phyloP scores from a whole-genome alignment of 331 rosid species.

The Rhamnella rubrinervis region DNA sequence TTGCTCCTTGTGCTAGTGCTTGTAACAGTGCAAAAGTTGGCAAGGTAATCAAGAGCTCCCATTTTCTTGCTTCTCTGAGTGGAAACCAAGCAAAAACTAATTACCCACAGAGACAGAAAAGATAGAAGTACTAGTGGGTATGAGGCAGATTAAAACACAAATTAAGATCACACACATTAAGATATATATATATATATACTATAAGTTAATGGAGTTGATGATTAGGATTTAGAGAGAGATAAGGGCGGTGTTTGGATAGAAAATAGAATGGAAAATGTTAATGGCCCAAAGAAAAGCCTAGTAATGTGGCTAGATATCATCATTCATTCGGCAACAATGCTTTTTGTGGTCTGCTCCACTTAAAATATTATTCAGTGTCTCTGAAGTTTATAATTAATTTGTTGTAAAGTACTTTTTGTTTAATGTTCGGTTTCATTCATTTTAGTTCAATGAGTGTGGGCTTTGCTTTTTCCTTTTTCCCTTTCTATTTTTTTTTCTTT shows the following conservation, averaged over 20 bases:
- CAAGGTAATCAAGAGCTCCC: conserved; percentile 84
- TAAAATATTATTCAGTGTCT: conserved; percentile 8
- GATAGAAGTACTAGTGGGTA: not conserved
- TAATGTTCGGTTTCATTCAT: conserved; percentile 18
- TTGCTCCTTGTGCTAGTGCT: conserved; percentile 52
- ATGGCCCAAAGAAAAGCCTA: conserved; percentile 26
- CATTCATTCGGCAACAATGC: conserved; percentile 14
- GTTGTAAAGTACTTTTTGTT: conserved; percentile 24
- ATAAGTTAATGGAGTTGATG: too few relatives aligned
- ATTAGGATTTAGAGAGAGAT: too few relatives aligned
- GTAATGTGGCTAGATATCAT: conserved; percentile 28
- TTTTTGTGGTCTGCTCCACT: conserved; percentile 10
- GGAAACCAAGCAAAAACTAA: conserved; percentile 15
- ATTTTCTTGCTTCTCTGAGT: conserved; percentile 33
- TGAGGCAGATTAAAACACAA: not conserved
- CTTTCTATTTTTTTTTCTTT: not conserved
- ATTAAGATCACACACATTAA: not conserved
- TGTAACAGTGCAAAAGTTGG: conserved; percentile 60
- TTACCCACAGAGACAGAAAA: conserved; percentile 35
- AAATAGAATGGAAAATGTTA: conserved; percentile 1
- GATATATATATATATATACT: too few relatives aligned
- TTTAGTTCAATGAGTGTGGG: conserved; percentile 30
- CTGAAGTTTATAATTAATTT: not conserved
- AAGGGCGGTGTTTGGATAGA: too few relatives aligned
- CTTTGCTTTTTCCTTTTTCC: conserved; percentile 23